A percentile compares a stretch with the other conserved stretches of the same genome.
These are phyloP conservation scores for Apiospora hydei DNA, from an alignment of 2,329 filamentous ascomycete species.

Conservation along the genomic window DNA sequence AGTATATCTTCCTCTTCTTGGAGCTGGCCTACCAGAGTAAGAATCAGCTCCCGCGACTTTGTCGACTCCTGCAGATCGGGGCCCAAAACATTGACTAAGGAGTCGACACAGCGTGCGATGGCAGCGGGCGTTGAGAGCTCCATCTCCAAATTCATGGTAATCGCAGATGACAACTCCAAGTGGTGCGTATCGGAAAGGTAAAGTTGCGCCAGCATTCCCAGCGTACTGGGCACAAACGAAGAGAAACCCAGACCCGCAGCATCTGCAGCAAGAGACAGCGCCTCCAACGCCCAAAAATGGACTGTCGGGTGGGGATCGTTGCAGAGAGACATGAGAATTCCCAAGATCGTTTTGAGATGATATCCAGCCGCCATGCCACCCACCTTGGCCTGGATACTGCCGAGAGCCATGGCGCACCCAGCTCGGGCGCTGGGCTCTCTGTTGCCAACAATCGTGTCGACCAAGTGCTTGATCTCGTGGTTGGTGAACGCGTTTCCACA, in stretches of 20 bases:
- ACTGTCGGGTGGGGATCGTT: constrained; percentile 95
- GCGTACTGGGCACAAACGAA: constrained; percentile 84
- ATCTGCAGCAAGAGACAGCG: constrained; percentile 84
- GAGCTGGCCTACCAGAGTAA: constrained; percentile 85
- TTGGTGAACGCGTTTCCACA: constrained; percentile 91
- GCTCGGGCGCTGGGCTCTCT: constrained; percentile 91
- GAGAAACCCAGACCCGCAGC: constrained; percentile 93
- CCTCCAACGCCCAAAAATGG: constrained; percentile 95
- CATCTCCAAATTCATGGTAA: constrained; percentile 89
- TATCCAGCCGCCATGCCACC: constrained; percentile 97
- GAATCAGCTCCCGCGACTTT: constrained; percentile 90
- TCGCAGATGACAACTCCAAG: constrained; percentile 77
- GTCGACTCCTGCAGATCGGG: constrained; percentile 92
- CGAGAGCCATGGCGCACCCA: constrained; percentile 91
- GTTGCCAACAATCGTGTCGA: constrained; percentile 94
- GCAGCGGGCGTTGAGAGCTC: constrained; percentile 83
- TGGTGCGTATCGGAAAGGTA: constrained; percentile 94
- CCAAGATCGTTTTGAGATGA: constrained; percentile 96
- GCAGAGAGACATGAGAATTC: constrained; percentile 96
- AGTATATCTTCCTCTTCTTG: constrained; percentile 74
- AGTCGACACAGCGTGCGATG: constrained; percentile 88
- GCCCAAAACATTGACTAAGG: constrained; percentile 94
- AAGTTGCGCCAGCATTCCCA: constrained; percentile 92
- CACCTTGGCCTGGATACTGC: constrained; percentile 92
- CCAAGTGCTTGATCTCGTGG: constrained; percentile 85